Evolutionary conservation across 768 basidiomycete species (phyloP), one percentile per base, ranked within the genome.

Genomic region (Russula sp.): DNA sequence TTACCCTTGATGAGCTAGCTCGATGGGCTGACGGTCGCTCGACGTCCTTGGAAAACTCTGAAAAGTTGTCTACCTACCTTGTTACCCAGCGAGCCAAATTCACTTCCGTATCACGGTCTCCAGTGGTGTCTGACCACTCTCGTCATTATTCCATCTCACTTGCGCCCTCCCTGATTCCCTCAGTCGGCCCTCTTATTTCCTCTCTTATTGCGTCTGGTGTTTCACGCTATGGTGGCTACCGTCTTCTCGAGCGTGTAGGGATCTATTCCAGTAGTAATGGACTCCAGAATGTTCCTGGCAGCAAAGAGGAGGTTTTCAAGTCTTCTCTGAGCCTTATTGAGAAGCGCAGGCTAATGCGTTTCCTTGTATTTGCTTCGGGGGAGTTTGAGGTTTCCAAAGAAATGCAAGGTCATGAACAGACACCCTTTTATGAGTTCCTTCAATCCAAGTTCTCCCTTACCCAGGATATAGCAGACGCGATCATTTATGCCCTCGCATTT

Each of bases 291-390:
- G 95, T 98, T 0, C 96, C 96, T 1, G 86, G 86, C 36, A 90
- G 84, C 75, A 98, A 97, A 72, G 94, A 94, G 72, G 89, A 91
- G 61, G 81, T 98, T 3, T 98, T 98, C 81, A 93, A 89, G 76
- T 86, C 83, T 74, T 85, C 84, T 9, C 81, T 98, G 8, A 78
- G 79, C 7, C 78, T 98, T 11, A 71, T 94, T 36, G 91, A 95
- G 64, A 98, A 98, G 75, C 77, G 95, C 47, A 80, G 90, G 36
- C 76, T 98, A 29, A 98, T 98, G 90, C 90, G 94, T 60, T 93
- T 96, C 68, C 74, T 98, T 49, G 81, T 86, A 67, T 94, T 92
- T 69, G 86, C 90, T 41, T 81, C 82, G 2, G 83, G 84, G 0
- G 87, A 91, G 1, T 90, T 90, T 59, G 90, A 91, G 70, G 74